Conservation (phyloP, 306 rosid genomes). For the Lithocarpus polystachyus region DNA sequence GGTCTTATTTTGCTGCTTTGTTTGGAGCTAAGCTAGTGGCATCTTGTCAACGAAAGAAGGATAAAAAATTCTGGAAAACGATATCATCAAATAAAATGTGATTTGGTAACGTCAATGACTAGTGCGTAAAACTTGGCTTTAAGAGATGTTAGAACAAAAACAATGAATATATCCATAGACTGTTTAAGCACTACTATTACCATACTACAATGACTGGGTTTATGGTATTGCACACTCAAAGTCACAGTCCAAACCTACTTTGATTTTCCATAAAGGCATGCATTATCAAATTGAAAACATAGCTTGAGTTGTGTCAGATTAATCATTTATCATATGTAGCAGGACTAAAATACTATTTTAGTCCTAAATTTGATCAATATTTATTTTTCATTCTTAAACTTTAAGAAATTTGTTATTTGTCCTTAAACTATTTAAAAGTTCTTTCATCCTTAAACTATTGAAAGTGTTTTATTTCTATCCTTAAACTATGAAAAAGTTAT, state of each 20-base stretch:
- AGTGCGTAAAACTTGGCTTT: background rate
- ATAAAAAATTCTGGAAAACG: conserved; percentile 7
- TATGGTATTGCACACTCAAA: background rate
- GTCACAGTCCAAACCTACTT: conserved; percentile 6
- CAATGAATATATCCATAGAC: conserved; percentile 20
- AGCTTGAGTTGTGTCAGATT: no score
- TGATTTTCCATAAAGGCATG: background rate
- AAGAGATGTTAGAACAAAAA: conserved; percentile 43
- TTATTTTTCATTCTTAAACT: no score
- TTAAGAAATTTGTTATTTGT: no score
- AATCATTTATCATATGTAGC: no score
- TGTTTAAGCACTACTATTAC: background rate
- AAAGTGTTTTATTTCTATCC: no score
- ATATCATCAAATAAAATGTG: conserved; percentile 24
- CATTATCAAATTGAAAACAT: no score
- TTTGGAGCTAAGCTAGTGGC: conserved; percentile 3
- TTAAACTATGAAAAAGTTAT: no score
- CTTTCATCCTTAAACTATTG: no score
- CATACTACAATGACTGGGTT: background rate
- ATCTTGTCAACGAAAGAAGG: conserved; percentile 9
- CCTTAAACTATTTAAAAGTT: no score
- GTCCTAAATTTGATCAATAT: no score
- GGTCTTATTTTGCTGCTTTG: conserved; percentile 25
- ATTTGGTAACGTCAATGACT: conserved; percentile 27
- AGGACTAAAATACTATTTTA: no score